Conservation (phyloP, 2,329 filamentous ascomycete genomes). For the Beauveria pseudobassiana region DNA sequence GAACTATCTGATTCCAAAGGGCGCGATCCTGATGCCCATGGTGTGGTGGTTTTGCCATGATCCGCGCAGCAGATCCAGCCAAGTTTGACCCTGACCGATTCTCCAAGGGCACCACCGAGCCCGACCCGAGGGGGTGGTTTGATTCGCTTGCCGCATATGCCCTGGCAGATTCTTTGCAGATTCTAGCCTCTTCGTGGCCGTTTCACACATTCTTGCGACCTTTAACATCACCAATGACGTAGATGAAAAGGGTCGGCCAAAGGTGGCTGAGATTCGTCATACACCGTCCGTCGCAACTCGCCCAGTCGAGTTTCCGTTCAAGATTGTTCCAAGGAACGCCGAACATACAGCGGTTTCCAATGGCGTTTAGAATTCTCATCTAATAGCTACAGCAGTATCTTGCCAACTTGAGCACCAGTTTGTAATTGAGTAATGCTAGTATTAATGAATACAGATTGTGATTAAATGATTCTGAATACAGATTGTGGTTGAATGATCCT, state of each 20-base stretch:
- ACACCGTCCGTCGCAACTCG: not conserved
- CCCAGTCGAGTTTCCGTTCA: not conserved
- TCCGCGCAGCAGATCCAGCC: conserved; percentile 35
- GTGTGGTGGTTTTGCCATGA: conserved; percentile 49
- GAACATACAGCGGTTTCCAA: not conserved
- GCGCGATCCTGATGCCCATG: conserved; percentile 18
- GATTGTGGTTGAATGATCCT: no score
- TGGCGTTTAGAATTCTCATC: not conserved
- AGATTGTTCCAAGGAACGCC: not conserved
- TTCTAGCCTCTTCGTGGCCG: conserved; percentile 22
- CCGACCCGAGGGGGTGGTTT: conserved; percentile 21
- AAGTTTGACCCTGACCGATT: conserved; percentile 28
- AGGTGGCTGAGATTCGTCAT: not conserved
- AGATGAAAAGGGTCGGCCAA: not conserved
- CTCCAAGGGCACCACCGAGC: conserved; percentile 20
- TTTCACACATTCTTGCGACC: conserved; percentile 36
- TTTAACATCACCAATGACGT: conserved; percentile 22
- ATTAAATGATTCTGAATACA: no score
- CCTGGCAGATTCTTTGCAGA: conserved; percentile 26
- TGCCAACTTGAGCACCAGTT: no score
- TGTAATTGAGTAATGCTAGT: no score
- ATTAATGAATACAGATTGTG: no score
- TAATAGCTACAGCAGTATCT: no score
- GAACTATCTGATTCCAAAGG: conserved; percentile 22
- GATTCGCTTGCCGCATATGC: conserved; percentile 30